These are phyloP conservation scores for Rhodofomes roseus DNA, from an alignment of 1,284 basidiomycete species.

Conservation along the genomic window DNA sequence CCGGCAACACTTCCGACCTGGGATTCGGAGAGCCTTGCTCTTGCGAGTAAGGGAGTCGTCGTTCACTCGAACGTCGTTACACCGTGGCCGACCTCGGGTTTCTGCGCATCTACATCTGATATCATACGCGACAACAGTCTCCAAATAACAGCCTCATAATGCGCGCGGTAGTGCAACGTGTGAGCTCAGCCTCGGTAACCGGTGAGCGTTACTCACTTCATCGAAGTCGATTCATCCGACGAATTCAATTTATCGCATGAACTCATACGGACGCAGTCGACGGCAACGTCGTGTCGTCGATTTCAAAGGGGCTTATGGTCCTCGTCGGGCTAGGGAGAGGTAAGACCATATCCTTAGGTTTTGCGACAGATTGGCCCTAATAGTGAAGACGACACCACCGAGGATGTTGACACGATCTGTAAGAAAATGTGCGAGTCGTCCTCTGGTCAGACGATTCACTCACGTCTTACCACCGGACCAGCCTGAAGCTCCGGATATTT, in stretches of 20 bases:
- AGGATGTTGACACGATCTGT: conserved; percentile 66
- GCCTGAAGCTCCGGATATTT: conserved; percentile 72
- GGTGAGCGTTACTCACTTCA: conserved; percentile 39
- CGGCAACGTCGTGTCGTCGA: conserved; percentile 69
- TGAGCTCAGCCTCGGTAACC: conserved; percentile 69
- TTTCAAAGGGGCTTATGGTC: conserved; percentile 81
- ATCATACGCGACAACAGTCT: too few relatives aligned
- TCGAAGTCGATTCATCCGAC: neutral
- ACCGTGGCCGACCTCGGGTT: too few relatives aligned
- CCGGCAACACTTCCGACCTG: too few relatives aligned
- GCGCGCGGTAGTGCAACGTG: conserved; percentile 78
- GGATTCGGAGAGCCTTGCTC: too few relatives aligned
- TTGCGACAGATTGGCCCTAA: conserved; percentile 16
- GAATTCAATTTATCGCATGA: too few relatives aligned
- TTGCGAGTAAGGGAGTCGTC: too few relatives aligned
- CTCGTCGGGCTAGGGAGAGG: conserved; percentile 84
- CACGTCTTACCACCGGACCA: conserved; percentile 26
- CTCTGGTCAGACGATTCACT: neutral
- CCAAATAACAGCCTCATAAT: conserved; percentile 36
- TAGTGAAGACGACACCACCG: conserved; percentile 68
- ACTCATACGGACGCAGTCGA: conserved; percentile 63
- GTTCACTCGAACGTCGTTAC: too few relatives aligned
- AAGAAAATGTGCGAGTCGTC: conserved; percentile 68
- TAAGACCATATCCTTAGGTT: conserved; percentile 32
- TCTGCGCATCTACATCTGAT: too few relatives aligned